A percentile compares a stretch with the other conserved stretches of the same genome.
These are phyloP conservation scores for Escallonia herrerae DNA, from an alignment of 129 eudicot genomes.

Conservation along the genomic window DNA sequence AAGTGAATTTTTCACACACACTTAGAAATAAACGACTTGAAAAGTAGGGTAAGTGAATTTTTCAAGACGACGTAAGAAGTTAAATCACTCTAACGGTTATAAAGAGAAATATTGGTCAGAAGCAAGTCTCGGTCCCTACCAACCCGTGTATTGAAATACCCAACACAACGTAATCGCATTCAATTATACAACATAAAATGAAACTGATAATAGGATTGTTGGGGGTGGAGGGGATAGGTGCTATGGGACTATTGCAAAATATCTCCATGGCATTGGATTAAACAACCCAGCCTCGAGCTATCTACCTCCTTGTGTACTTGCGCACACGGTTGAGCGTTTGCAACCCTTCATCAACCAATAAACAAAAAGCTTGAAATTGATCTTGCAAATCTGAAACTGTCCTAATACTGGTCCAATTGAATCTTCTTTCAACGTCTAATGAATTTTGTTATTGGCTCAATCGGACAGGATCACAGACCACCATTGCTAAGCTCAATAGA, in stretches of 20 bases:
- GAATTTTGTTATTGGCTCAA: background rate
- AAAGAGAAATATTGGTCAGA: background rate
- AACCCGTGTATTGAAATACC: background rate
- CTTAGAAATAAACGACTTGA: too few species aligned
- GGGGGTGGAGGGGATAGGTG: background rate
- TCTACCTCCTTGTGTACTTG: background rate
- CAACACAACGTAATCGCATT: too few species aligned
- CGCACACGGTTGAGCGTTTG: background rate
- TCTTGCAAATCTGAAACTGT: constrained; percentile 2
- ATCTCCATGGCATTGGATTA: background rate
- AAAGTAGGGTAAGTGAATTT: too few species aligned
- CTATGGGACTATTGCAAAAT: background rate
- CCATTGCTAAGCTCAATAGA: background rate
- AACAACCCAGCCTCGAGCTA: background rate
- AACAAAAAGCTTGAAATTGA: constrained; percentile 5
- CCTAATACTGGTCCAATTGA: background rate
- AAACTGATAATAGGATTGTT: too few species aligned
- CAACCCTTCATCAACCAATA: background rate
- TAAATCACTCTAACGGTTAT: background rate
- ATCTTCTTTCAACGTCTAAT: background rate
- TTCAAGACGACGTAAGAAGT: too few species aligned
- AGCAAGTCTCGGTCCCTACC: too few species aligned
- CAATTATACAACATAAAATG: too few species aligned
- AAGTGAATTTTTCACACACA: too few species aligned
- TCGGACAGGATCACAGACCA: background rate